phyloP scores from a whole-genome alignment of 805 yeast genomes.

The Priceomyces carsonii region DNA sequence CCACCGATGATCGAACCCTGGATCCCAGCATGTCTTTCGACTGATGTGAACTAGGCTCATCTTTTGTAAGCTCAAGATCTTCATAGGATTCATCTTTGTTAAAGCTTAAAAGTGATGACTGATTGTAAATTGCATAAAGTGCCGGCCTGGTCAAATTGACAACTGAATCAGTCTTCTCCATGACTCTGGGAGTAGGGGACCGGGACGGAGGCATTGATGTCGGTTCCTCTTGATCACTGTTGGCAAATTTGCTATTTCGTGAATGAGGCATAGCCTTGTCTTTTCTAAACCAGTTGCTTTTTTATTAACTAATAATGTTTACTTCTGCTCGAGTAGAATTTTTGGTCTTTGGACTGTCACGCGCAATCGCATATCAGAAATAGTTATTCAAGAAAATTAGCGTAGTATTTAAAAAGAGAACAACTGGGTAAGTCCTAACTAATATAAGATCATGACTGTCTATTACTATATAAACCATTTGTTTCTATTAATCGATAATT shows the following conservation, averaged over 20 bases:
- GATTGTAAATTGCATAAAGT: constrained; percentile 51
- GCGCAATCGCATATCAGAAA: no score
- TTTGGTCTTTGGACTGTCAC: no score
- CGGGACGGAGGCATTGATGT: constrained; percentile 15
- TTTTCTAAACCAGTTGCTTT: not conserved
- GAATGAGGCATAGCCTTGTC: constrained; percentile 7
- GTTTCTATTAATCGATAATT: no score
- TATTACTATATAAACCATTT: no score
- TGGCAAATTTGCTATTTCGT: constrained; percentile 19
- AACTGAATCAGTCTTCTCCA: constrained; percentile 42
- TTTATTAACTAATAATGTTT: not conserved
- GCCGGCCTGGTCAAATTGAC: constrained; percentile 52
- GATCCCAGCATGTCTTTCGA: no score
- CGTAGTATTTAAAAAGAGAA: no score
- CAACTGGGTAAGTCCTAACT: no score
- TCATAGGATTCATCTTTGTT: constrained; percentile 24
- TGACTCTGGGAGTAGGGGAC: constrained; percentile 20
- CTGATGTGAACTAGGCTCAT: no score
- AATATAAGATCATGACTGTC: no score
- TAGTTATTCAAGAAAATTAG: no score
- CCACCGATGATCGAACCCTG: no score
- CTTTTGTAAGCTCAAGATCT: no score
- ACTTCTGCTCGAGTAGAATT: not conserved
- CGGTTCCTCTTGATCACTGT: constrained; percentile 16
- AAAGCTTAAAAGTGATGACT: constrained; percentile 39